Percentiles rank a stretch among this genome's conserved stretches.
Evolutionary conservation across 306 rosid genomes (phyloP).

Genomic region (Coriaria nepalensis): DNA sequence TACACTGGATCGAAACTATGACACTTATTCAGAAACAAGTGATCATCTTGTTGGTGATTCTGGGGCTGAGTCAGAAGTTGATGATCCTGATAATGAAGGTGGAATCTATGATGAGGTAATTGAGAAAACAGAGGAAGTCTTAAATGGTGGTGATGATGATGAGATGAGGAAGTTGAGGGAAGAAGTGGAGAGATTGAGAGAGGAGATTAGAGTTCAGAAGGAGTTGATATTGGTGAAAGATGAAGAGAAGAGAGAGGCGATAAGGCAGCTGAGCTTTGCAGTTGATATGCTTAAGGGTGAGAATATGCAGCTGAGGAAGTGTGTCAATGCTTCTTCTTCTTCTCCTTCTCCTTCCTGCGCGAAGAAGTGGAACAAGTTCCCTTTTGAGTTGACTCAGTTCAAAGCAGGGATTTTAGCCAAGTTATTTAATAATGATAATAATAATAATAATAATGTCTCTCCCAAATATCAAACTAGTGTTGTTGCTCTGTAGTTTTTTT

Average conservation of each 20-base stretch:
- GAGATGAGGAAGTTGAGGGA: slow-evolving; percentile 33
- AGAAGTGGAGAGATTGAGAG: slow-evolving; percentile 31
- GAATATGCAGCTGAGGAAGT: slow-evolving; percentile 40
- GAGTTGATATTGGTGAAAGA: slow-evolving; percentile 45
- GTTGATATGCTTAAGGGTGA: slow-evolving; percentile 59
- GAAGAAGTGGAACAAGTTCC: too few species aligned
- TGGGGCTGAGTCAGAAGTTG: slow-evolving; percentile 65
- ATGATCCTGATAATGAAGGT: slow-evolving; percentile 55
- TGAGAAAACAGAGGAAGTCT: slow-evolving; percentile 14
- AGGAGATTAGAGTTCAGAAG: slow-evolving; percentile 31
- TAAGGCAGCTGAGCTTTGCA: slow-evolving; percentile 62
- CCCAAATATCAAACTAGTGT: too few species aligned
- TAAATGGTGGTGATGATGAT: slow-evolving; percentile 6
- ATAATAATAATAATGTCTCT: too few species aligned
- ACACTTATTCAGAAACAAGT: slow-evolving; percentile 40
- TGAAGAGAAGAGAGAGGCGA: slow-evolving; percentile 63
- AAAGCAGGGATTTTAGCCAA: too few species aligned
- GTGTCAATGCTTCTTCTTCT: too few species aligned
- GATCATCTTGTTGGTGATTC: slow-evolving; percentile 43
- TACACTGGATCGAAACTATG: slow-evolving; percentile 31
- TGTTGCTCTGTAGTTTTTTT: too few species aligned
- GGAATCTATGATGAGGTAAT: slow-evolving; percentile 11
- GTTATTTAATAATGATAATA: too few species aligned
- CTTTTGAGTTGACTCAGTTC: too few species aligned
- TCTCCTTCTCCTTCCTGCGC: too few species aligned